A percentile compares a stretch with the other conserved stretches of the same genome.
Conservation (phyloP, 2,329 filamentous ascomycete species). For the Ophiostoma sp. region DNA sequence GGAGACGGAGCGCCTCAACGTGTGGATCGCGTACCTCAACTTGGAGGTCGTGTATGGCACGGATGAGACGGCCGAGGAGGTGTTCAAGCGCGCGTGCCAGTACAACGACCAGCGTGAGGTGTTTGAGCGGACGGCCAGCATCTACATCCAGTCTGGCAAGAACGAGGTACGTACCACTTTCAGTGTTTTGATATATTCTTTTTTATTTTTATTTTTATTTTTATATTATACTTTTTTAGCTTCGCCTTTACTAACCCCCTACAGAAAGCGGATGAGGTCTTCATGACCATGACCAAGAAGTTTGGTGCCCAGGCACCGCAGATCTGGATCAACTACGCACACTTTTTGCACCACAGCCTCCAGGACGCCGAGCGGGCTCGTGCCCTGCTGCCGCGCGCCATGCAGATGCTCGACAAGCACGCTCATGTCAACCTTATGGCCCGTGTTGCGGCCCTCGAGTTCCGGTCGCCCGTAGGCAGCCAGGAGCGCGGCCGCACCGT, state of each 20-base stretch:
- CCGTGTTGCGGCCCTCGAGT: conserved; percentile 90
- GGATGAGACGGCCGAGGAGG: conserved; percentile 76
- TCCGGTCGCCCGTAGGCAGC: conserved; percentile 77
- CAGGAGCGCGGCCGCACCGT: conserved; percentile 90
- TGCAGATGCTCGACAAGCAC: conserved; percentile 74
- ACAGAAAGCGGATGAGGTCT: conserved; percentile 85
- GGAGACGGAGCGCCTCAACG: conserved; percentile 88
- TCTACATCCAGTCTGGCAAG: conserved; percentile 91
- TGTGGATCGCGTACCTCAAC: conserved; percentile 94
- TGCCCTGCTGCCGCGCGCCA: conserved; percentile 76
- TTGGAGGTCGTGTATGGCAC: conserved; percentile 88
- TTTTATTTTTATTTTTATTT: too few species aligned
- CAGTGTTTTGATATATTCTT: too few species aligned
- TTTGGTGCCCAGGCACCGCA: conserved; percentile 76
- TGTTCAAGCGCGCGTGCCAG: conserved; percentile 89
- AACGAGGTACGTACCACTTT: conserved; percentile 61
- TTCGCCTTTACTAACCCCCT: neutral
- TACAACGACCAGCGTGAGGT: conserved; percentile 92
- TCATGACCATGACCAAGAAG: conserved; percentile 84
- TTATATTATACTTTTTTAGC: too few species aligned
- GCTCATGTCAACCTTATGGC: conserved; percentile 71
- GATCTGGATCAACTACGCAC: conserved; percentile 93
- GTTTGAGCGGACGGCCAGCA: conserved; percentile 84
- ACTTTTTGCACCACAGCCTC: conserved; percentile 79
- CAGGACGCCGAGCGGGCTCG: conserved; percentile 72